Conservation (phyloP, 352 stramenopile genomes). For the Blastocystis sp. region DNA sequence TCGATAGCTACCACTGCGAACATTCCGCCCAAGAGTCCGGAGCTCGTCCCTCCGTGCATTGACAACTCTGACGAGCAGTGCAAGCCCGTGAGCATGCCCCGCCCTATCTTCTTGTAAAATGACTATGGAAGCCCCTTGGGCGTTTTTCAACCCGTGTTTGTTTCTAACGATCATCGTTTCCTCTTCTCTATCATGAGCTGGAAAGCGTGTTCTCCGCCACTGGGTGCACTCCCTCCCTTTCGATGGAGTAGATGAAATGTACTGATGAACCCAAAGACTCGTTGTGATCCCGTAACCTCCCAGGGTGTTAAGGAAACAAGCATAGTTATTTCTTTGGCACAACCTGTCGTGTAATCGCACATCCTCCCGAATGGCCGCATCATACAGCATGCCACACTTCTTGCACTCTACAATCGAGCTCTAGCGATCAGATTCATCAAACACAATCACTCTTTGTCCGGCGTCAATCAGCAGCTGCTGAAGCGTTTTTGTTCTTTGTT, state of each 20-base stretch:
- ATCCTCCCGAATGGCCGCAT: background rate
- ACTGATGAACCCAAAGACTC: no score
- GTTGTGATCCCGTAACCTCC: no score
- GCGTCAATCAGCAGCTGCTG: no score
- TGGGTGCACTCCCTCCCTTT: no score
- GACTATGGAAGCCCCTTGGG: background rate
- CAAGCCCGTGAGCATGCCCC: constrained; percentile 15
- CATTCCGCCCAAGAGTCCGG: constrained; percentile 46
- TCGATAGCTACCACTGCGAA: constrained; percentile 24
- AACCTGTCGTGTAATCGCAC: background rate
- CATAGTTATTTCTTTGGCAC: background rate
- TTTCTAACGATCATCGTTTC: background rate
- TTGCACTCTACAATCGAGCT: no score
- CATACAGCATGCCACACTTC: no score
- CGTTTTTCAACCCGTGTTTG: background rate
- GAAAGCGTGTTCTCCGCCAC: no score
- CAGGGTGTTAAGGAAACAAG: background rate
- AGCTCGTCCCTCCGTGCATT: constrained; percentile 29
- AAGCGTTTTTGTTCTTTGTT: no score
- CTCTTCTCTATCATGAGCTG: no score
- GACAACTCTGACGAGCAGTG: constrained; percentile 62
- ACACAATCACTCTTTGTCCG: no score
- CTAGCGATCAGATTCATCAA: no score
- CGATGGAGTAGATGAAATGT: no score
- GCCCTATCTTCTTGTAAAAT: constrained; percentile 54